phyloP scores from a whole-genome alignment of 2,329 filamentous ascomycete genomes.

The Trichoderma hamatum region DNA sequence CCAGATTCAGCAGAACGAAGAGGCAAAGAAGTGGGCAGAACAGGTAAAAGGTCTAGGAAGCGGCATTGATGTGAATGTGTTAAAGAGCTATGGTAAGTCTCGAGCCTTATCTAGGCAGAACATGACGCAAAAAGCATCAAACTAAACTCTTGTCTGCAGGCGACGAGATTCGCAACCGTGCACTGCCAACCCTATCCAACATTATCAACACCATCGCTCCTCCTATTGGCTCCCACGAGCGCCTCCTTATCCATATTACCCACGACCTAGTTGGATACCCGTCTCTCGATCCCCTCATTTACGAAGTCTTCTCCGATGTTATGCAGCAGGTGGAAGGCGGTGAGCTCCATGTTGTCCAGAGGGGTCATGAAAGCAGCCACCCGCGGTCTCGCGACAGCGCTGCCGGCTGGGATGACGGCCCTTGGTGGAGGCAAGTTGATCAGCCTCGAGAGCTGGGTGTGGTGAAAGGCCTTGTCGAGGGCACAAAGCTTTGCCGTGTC shows the following conservation, averaged over 20 bases:
- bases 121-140: not conserved
- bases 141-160: constrained; percentile 53
- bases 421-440: constrained; percentile 85
- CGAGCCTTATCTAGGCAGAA: not conserved
- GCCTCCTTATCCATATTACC: constrained; percentile 94
- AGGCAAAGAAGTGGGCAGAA: constrained; percentile 94
- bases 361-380: constrained; percentile 80
- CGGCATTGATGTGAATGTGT: constrained; percentile 69
- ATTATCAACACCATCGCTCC: constrained; percentile 94
- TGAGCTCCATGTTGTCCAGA: constrained; percentile 90
- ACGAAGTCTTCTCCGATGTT: constrained; percentile 88
- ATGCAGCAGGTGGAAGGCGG: constrained; percentile 99
- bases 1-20: constrained; percentile 94
- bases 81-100: constrained; percentile 54
- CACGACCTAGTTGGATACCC: constrained; percentile 96
- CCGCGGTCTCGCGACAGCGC: constrained; percentile 62
- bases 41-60: constrained; percentile 72
- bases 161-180: constrained; percentile 82
- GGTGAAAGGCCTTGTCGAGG: constrained; percentile 80
- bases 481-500: constrained; percentile 87
- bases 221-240: constrained; percentile 94
- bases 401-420: constrained; percentile 86
- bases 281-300: constrained; percentile 88
- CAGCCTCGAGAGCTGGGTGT: constrained; percentile 74
- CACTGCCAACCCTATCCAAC: constrained; percentile 91